Base-by-base conservation (phyloP, 345 rosid genomes). In the Pistacia atlantica region DNA sequence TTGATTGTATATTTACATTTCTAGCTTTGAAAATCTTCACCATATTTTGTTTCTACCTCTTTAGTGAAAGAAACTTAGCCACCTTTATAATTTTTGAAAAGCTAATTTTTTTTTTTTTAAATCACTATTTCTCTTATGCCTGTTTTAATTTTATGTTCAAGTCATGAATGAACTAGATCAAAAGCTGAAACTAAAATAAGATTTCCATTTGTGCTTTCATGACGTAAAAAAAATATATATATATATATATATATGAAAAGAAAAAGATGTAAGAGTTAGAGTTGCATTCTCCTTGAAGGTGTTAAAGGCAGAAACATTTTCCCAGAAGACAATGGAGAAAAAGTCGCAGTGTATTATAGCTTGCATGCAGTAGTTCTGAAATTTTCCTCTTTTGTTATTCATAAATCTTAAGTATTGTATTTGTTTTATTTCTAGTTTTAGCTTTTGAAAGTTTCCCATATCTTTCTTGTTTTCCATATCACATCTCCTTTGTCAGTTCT, bases 371-470 rank as follows among this genome's bases (percentile, higher is more conserved):
- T 42, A 45, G 57, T 31, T 45, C 74, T 58, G 65, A 57, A 22
- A 1, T 2, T 31, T 73, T 73, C 76, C 59, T 10, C 20, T 73
- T 49, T 11, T 31, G 48, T 28, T n/a, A 48, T 9, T 60, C 10
- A 22, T 10, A 61, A 62, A 48, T 73, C 42, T 38, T 46, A 9
- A 61, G 48, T 49, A 45, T 10, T 5, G 6, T 48, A 48, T 49
- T 57, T 58, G 16, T 48, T 18, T 5, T 22, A 33, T 73, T 61
- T 61, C 76, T 20, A 61, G 4, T 73, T 73, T 18, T 4, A 73
- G 76, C 68, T 61, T 61, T 60, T 8, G 18, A 48, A 31, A n/a
- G n/a, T 62, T 71, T 48, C 28, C 60, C 59, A 18, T 73, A 73
- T 62, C 76, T 45, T 73, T 73, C 45, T 0, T 22, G 8, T 69